Evolutionary conservation across 495 filamentous ascomycete genomes (phyloP), one percentile per base, ranked within the genome.

Genomic region (Podospora pseudopauciseta): DNA sequence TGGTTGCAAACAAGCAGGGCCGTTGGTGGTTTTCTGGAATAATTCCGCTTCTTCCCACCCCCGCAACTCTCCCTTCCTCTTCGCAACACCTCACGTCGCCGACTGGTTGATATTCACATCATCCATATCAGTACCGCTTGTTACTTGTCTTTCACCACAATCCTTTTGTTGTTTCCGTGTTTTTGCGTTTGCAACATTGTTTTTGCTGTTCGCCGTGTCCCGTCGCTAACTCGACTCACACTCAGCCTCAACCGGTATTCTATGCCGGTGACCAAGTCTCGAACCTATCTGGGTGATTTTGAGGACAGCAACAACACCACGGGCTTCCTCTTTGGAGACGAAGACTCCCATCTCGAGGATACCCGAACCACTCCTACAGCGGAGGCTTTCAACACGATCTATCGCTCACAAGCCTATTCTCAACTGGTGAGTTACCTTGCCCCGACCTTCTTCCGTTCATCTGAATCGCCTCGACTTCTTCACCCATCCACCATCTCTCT

Each of bases 301-400:
- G 93, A 86, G 87, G 60, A 90, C 90, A 79, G 73, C 65, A 75
- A 77, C 68, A 91, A 95, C 74, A 92, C 90, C 6, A 84, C 92
- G 16, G 88, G 89, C 57, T 96, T 93, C 74, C 82, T 97, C 9
- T 96, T 97, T 72, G 90, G 89, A 44, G 90, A 90, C 74, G 93
- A 97, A 70, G 91, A 93, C 30, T 84, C 89, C 30, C 74, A 67
- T 65, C 83, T 84, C 27, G 76, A 76, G 71, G 87, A 95, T 83
- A 90, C 90, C 58, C 85, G 89, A 60, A 72, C 74, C 9, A 73
- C 74, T 28, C 73, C 67, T 9, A 86, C 85, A 39, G 76, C 77
- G 71, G 86, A 93, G 83, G 66, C 66, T 28, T 66, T 19, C 54
- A 91, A 88, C 58, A 85, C 87, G 62, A 90, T 94, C 76, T 87